Evolutionary conservation across 1,284 basidiomycete species (phyloP).

Genomic region (Sporisorium scitamineum): DNA sequence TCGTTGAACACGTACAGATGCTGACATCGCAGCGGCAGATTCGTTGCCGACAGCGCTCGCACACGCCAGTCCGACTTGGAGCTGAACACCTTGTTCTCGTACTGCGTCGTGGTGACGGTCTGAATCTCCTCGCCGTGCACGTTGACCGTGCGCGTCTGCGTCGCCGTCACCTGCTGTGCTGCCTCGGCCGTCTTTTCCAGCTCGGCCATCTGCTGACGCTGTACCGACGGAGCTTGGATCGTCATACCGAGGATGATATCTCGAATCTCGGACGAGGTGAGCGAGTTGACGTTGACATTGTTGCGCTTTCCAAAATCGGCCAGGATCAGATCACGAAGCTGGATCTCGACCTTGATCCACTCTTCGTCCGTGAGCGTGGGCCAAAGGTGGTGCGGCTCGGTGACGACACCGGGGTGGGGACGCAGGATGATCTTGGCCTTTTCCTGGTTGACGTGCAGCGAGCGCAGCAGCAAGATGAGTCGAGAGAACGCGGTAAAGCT

Average conservation of each 20-base stretch:
- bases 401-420: slow-evolving; percentile 78
- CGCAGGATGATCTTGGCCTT: slow-evolving; percentile 83
- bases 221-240: slow-evolving; percentile 83
- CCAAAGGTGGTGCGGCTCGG: slow-evolving; percentile 97
- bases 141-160: slow-evolving; percentile 97
- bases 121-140: slow-evolving; percentile 97
- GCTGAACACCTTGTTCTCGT: slow-evolving; percentile 96
- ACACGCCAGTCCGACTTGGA: slow-evolving; percentile 99
- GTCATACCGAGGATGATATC: slow-evolving; percentile 76
- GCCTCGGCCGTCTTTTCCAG: slow-evolving; percentile 93
- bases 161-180: slow-evolving; percentile 92
- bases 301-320: slow-evolving; percentile 99
- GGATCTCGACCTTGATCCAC: slow-evolving; percentile 99
- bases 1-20: slow-evolving; percentile 99
- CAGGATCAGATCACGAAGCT: slow-evolving; percentile 75
- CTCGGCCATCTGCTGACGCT: slow-evolving; percentile 99
- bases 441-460: slow-evolving; percentile 98
- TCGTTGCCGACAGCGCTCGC: slow-evolving; percentile 93
- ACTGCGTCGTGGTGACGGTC: slow-evolving; percentile 95
- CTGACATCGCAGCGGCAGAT: slow-evolving; percentile 93
- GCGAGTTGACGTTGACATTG: slow-evolving; percentile 96
- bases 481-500: slow-evolving; percentile 99
- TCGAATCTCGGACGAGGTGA: slow-evolving; percentile 92
- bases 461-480: slow-evolving; percentile 92
- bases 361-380: slow-evolving; percentile 93